Conservation (phyloP, 1,139 yeast genomes). For the Debaryomyces psychrophilus region DNA sequence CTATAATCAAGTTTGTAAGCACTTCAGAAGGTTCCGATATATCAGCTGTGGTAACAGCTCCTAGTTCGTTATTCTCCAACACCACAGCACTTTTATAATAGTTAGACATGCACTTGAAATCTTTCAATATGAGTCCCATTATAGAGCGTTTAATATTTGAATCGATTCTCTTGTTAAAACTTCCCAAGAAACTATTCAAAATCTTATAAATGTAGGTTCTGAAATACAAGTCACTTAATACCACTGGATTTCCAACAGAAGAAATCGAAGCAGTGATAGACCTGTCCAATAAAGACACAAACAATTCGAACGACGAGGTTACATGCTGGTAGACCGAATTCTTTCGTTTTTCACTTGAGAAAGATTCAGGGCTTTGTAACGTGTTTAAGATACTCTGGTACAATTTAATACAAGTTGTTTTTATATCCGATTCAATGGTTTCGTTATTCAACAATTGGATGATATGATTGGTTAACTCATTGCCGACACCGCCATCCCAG, state of each 20-base stretch:
- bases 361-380: constrained; percentile 57
- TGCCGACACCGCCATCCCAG: constrained; percentile 72
- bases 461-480: constrained; percentile 52
- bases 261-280: constrained; percentile 22
- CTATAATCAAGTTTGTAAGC: constrained; percentile 21
- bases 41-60: constrained; percentile 17
- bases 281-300: constrained; percentile 21
- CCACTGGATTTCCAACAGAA: constrained; percentile 24
- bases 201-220: constrained; percentile 35
- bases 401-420: constrained; percentile 53
- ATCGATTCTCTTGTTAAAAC: constrained; percentile 35
- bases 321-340: constrained; percentile 35
- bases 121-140: constrained; percentile 22
- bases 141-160: constrained; percentile 22
- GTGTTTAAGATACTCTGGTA: constrained; percentile 57
- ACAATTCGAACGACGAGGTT: constrained; percentile 21
- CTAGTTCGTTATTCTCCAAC: constrained; percentile 11
- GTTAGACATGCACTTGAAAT: constrained; percentile 23
- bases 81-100: constrained; percentile 20
- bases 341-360: constrained; percentile 35
- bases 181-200: constrained; percentile 32
- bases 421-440: constrained; percentile 38
- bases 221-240: constrained; percentile 25
- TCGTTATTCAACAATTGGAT: constrained; percentile 39
- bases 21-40: constrained; percentile 20